Conservation (phyloP, 1,139 yeast species). For the Kodamaea fungicola region DNA sequence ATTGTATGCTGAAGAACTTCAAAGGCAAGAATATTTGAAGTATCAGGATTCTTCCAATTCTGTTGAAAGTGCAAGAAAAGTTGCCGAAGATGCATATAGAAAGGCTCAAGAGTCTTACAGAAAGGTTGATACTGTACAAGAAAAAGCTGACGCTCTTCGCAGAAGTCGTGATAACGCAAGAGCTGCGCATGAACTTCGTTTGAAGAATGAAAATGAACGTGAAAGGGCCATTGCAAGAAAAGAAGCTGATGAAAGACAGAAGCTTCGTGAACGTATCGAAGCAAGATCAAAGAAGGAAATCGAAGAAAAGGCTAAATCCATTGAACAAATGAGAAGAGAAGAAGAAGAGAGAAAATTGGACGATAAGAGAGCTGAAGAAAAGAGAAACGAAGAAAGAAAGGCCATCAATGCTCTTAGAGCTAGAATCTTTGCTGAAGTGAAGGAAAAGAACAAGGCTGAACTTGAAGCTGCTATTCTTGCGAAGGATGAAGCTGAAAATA, state of each 20-base stretch:
- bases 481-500: slow-evolving; percentile 1
- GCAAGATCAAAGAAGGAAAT: slow-evolving; percentile 9
- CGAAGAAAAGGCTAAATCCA: slow-evolving; percentile 1
- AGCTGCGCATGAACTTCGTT: slow-evolving; percentile 8
- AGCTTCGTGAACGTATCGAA: slow-evolving; percentile 10
- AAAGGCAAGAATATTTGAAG: slow-evolving; percentile 1
- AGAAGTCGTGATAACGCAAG: slow-evolving; percentile 10
- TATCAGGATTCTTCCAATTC: background rate
- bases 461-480: slow-evolving; percentile 1
- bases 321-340: slow-evolving; percentile 10
- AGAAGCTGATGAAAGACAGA: slow-evolving; percentile 14
- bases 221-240: slow-evolving; percentile 8
- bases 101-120: slow-evolving; percentile 4
- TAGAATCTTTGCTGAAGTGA: background rate
- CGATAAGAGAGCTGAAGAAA: slow-evolving; percentile 4
- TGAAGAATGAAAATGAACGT: slow-evolving; percentile 7
- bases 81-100: slow-evolving; percentile 2
- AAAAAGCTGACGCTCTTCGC: slow-evolving; percentile 12
- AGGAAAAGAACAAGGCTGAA: background rate
- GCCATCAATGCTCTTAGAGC: background rate
- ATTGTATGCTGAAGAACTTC: background rate
- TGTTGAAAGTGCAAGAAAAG: background rate
- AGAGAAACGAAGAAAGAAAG: slow-evolving; percentile 1
- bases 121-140: slow-evolving; percentile 1
- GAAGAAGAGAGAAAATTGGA: slow-evolving; percentile 6